These are phyloP conservation scores for Hsuehochloa calcarea DNA, from an alignment of 176 grass and related monocot genomes.

Conservation along the genomic window DNA sequence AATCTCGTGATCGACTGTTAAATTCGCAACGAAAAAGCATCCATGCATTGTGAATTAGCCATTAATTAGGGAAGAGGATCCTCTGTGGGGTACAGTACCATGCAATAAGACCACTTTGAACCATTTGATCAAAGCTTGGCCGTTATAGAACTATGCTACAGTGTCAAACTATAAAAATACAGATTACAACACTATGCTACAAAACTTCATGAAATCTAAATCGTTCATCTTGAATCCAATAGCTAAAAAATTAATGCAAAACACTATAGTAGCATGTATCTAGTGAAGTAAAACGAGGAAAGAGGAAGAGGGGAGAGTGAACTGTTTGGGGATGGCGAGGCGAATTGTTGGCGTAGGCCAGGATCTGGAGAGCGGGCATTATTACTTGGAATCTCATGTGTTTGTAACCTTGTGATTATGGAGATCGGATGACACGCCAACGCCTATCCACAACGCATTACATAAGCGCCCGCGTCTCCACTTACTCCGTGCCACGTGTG, in stretches of 20 bases:
- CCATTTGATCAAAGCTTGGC: no score
- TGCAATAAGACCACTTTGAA: no score
- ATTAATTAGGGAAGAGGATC: not conserved
- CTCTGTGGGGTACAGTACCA: no score
- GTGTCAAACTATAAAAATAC: no score
- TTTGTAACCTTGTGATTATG: slow-evolving; percentile 21
- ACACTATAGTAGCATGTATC: no score
- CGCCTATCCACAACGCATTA: slow-evolving; percentile 21
- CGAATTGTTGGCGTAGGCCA: not conserved
- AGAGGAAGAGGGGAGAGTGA: not conserved
- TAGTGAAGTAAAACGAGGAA: no score
- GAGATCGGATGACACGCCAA: slow-evolving; percentile 24
- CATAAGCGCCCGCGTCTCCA: not conserved
- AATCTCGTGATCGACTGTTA: not conserved
- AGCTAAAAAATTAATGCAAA: no score
- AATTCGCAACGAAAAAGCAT: not conserved
- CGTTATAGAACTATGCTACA: no score
- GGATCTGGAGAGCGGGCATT: not conserved
- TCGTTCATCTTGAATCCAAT: no score
- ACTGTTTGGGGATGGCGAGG: not conserved
- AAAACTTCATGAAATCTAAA: no score
- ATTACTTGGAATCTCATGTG: slow-evolving; percentile 25
- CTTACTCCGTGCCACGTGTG: not conserved
- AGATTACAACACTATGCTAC: no score
- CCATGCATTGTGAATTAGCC: not conserved